Percentiles rank a stretch among this genome's conserved stretches.
Evolutionary conservation across 2,329 filamentous ascomycete species (phyloP).

Genomic region (Calonectria montana): DNA sequence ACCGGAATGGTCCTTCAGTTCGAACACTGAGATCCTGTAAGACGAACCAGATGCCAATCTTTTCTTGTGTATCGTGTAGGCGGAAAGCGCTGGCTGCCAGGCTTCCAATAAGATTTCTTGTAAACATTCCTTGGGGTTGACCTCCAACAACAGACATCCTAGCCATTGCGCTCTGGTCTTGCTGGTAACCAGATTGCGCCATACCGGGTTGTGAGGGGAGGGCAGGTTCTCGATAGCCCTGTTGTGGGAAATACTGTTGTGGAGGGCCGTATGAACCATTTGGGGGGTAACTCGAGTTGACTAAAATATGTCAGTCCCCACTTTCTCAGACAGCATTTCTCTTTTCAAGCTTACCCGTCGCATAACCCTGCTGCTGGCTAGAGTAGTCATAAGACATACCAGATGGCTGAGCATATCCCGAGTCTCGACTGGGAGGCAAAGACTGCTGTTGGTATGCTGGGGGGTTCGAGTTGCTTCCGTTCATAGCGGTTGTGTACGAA

Average conservation of each 20-base stretch:
- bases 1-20: conserved; percentile 93
- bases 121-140: conserved; percentile 86
- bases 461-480: conserved; percentile 48
- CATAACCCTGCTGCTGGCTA: conserved; percentile 43
- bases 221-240: conserved; percentile 46
- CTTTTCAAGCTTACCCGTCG: conserved; percentile 43
- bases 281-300: conserved; percentile 43
- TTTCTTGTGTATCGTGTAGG: conserved; percentile 81
- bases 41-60: conserved; percentile 95
- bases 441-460: conserved; percentile 49
- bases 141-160: conserved; percentile 54
- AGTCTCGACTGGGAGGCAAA: conserved; percentile 53
- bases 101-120: conserved; percentile 93
- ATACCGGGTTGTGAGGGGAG: conserved; percentile 43
- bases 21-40: conserved; percentile 94
- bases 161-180: conserved; percentile 46
- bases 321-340: background rate
- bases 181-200: conserved; percentile 43
- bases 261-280: conserved; percentile 50
- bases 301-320: conserved; percentile 25
- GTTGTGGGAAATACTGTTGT: conserved; percentile 51
- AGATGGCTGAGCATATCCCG: conserved; percentile 44
- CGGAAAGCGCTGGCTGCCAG: conserved; percentile 89
- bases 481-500: conserved; percentile 69
- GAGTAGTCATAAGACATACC: conserved; percentile 48